A percentile compares a stretch with the other conserved stretches of the same genome.
Conservation (phyloP, 2,329 filamentous ascomycete species). For the Fusarium beomiforme region DNA sequence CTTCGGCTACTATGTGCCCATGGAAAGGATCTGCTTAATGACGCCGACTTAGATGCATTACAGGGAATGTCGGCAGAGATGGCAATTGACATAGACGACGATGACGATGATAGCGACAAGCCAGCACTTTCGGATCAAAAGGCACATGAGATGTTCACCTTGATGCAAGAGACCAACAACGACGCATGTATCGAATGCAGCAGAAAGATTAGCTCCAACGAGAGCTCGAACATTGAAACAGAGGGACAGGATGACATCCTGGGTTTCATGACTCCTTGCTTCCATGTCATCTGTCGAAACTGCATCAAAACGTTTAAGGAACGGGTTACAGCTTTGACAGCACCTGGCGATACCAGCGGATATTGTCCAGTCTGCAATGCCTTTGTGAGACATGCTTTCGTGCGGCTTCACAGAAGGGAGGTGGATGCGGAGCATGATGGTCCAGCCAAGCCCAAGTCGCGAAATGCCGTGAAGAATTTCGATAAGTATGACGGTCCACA, state of each 20-base stretch:
- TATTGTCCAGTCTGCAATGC: constrained; percentile 76
- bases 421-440: constrained; percentile 67
- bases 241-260: constrained; percentile 72
- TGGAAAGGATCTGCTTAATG: constrained; percentile 87
- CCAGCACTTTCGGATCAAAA: constrained; percentile 72
- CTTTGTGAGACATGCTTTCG: constrained; percentile 70
- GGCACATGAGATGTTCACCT: constrained; percentile 84
- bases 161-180: constrained; percentile 84
- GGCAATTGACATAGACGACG: constrained; percentile 89
- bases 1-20: constrained; percentile 92
- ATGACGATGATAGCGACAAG: constrained; percentile 72
- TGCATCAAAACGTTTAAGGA: constrained; percentile 73
- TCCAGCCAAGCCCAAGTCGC: constrained; percentile 51
- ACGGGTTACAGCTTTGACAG: constrained; percentile 55
- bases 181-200: constrained; percentile 79
- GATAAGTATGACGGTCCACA: constrained; percentile 85
- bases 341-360: constrained; percentile 54
- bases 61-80: constrained; percentile 85
- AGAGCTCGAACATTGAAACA: constrained; percentile 65
- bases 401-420: constrained; percentile 73
- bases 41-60: constrained; percentile 82
- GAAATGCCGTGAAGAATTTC: constrained; percentile 62
- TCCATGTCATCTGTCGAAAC: constrained; percentile 81
- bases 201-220: constrained; percentile 67
- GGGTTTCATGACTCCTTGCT: constrained; percentile 86